Conservation (phyloP, 805 yeast species). For the Schwanniomyces vanrijiae region DNA sequence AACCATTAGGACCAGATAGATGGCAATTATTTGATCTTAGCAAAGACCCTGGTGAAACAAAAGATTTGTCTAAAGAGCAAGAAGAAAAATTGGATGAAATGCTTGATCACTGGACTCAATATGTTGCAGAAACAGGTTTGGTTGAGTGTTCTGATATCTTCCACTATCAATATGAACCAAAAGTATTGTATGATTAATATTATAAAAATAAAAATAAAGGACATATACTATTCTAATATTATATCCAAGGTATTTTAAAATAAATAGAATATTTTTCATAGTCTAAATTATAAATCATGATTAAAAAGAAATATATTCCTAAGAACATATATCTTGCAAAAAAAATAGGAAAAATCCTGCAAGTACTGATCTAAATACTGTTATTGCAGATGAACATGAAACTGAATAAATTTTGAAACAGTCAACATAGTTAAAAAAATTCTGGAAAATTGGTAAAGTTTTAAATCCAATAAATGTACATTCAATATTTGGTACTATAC, state of each 20-base stretch:
- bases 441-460: conserved; percentile 56
- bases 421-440: conserved; percentile 60
- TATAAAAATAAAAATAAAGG: not conserved
- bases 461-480: conserved; percentile 46
- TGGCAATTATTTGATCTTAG: conserved; percentile 50
- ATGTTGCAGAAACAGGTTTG: conserved; percentile 52
- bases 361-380: conserved; percentile 56
- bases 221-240: not conserved
- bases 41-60: conserved; percentile 52
- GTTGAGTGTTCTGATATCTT: conserved; percentile 13
- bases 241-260: not conserved
- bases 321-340: conserved; percentile 54
- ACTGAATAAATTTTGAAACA: conserved; percentile 59
- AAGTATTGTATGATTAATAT: not conserved
- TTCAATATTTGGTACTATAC: conserved; percentile 61
- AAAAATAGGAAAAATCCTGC: conserved; percentile 64
- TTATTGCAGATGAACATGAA: conserved; percentile 63
- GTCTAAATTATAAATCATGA: not conserved
- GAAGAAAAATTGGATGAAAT: conserved; percentile 42
- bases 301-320: conserved; percentile 46
- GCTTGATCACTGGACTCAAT: conserved; percentile 49
- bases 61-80: conserved; percentile 38
- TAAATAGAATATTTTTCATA: too few relatives aligned
- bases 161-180: not conserved
- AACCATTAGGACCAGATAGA: conserved; percentile 47